These are phyloP conservation scores for Artemisia argyi DNA, from an alignment of 129 eudicot species.

Conservation along the genomic window DNA sequence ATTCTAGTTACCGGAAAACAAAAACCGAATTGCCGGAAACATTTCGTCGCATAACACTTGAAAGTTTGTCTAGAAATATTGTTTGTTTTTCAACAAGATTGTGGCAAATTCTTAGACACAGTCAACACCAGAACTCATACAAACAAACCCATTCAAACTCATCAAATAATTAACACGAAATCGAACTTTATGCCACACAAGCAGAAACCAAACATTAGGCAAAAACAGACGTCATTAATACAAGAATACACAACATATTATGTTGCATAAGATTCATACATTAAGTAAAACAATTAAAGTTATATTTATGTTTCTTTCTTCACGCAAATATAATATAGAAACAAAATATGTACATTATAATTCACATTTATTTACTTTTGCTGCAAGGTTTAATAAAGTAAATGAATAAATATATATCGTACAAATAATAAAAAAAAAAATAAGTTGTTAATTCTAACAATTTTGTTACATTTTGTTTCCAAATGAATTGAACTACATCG, in stretches of 20 bases:
- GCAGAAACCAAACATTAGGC: constrained; percentile 29
- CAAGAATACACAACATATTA: background rate
- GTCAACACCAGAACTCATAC: background rate
- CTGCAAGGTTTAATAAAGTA: constrained; percentile 5
- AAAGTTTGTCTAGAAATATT: no score
- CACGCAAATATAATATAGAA: background rate
- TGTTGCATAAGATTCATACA: background rate
- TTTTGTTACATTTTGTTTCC: constrained; percentile 16
- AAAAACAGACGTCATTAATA: constrained; percentile 7
- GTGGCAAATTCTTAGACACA: no score
- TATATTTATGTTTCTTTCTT: background rate
- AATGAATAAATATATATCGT: background rate
- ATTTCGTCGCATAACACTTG: no score
- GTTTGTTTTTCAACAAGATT: no score
- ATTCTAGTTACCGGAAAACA: no score
- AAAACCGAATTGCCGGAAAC: no score
- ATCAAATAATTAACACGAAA: background rate
- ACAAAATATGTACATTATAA: background rate
- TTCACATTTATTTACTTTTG: background rate
- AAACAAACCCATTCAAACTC: background rate
- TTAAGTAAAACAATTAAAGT: background rate
- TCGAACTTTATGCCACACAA: constrained; percentile 6
- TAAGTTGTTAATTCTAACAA: constrained; percentile 2
- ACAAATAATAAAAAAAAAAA: background rate
- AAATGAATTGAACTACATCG: constrained; percentile 27